Conservation (phyloP, 1,284 basidiomycete genomes). For the Singerocomus inundabilis region DNA sequence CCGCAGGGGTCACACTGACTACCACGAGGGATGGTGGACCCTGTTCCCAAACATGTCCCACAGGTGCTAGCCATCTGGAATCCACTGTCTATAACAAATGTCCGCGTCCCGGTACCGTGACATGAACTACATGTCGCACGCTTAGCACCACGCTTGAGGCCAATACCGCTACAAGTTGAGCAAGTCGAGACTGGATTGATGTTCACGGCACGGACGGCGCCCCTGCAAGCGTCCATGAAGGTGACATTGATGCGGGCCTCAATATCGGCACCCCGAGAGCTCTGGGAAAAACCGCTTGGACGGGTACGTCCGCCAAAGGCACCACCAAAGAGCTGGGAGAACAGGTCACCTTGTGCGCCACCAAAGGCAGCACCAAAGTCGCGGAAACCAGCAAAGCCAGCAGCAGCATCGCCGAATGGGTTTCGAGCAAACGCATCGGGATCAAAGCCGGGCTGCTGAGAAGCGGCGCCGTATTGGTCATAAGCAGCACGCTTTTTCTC, state of each 20-base stretch:
- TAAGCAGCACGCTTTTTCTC: constrained; percentile 92
- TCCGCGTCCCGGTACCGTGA: constrained; percentile 84
- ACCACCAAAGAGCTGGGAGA: constrained; percentile 84
- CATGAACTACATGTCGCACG: constrained; percentile 81
- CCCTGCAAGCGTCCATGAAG: constrained; percentile 95
- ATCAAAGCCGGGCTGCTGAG: constrained; percentile 93
- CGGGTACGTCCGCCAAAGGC: constrained; percentile 56
- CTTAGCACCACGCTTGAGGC: constrained; percentile 86
- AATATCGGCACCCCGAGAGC: constrained; percentile 79
- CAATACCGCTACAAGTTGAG: constrained; percentile 80
- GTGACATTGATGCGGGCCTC: constrained; percentile 76
- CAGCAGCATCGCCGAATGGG: constrained; percentile 45
- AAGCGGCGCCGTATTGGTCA: constrained; percentile 93
- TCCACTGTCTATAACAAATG: constrained; percentile 90
- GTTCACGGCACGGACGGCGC: constrained; percentile 75
- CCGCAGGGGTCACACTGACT: constrained; percentile 81
- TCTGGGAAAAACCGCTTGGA: constrained; percentile 47
- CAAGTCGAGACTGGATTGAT: constrained; percentile 87
- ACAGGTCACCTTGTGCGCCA: constrained; percentile 65
- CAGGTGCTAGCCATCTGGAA: constrained; percentile 99
- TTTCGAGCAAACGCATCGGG: constrained; percentile 68
- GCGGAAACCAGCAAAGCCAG: constrained; percentile 68
- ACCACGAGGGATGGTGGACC: constrained; percentile 76
- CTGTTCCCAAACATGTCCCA: constrained; percentile 80
- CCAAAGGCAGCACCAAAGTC: constrained; percentile 73